These are phyloP conservation scores for Globisporangium cederbergense DNA, from an alignment of 352 stramenopile species.

Conservation along the genomic window DNA sequence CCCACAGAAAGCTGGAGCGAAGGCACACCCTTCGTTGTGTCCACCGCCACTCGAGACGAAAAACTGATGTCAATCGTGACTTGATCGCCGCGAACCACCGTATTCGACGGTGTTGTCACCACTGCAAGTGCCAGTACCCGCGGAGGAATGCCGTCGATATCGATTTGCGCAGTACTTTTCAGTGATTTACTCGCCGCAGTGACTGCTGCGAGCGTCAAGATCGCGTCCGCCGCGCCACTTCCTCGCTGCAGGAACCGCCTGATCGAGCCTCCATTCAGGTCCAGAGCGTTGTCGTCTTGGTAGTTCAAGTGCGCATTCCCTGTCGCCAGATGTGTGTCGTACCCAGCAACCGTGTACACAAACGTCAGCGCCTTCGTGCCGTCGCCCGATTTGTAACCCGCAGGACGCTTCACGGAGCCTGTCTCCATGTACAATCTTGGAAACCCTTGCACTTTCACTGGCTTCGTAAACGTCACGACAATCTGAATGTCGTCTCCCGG, in stretches of 20 bases:
- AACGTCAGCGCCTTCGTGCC: conserved; percentile 64
- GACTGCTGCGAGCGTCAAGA: conserved; percentile 33
- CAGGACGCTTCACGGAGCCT: conserved; percentile 58
- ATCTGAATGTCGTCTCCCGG: conserved; percentile 66
- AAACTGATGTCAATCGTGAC: conserved; percentile 69
- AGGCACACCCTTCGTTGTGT: conserved; percentile 48
- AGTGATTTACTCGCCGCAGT: conserved; percentile 41
- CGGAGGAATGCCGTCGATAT: conserved; percentile 50
- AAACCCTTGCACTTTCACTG: conserved; percentile 61
- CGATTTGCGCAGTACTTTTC: conserved; percentile 45
- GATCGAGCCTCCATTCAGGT: conserved; percentile 70
- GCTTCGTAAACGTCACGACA: conserved; percentile 71
- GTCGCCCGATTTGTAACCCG: conserved; percentile 57
- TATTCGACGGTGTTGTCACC: conserved; percentile 28
- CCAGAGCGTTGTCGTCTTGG: conserved; percentile 48
- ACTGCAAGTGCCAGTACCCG: conserved; percentile 42
- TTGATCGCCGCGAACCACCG: conserved; percentile 36
- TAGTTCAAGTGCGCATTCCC: conserved; percentile 63
- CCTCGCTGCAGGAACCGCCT: conserved; percentile 32
- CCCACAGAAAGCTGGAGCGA: conserved; percentile 57
- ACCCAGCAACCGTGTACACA: conserved; percentile 64
- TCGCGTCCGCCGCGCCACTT: conserved; percentile 18
- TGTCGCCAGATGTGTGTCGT: conserved; percentile 45
- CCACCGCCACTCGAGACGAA: conserved; percentile 47
- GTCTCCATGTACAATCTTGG: conserved; percentile 74